Evolutionary conservation across 495 filamentous ascomycete genomes (phyloP), one percentile per base, ranked within the genome.

Genomic region (Hypoxylon lenormandii): DNA sequence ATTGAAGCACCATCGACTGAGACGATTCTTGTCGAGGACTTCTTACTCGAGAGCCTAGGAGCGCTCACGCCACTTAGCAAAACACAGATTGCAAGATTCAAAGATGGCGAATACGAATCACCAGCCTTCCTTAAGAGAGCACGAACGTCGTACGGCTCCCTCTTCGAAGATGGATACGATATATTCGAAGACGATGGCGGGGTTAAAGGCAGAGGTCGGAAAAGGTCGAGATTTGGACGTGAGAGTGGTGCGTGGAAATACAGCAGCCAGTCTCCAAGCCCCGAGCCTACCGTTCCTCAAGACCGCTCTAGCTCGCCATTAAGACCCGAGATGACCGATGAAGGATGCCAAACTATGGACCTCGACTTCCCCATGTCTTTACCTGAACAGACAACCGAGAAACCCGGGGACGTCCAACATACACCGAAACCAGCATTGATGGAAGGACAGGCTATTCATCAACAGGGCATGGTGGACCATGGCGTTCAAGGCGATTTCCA

Each of bases 151-250:
- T 87, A 86, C 59, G 86, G 86, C 0, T 82, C 84, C 1, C 75
- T 89, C 0, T 82, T 87, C 18, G 84, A 88, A 62, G 82, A 84
- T 8, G 79, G 78, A 11, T 85, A 86, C 60, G 87, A 91, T 67
- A 88, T 90, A 13, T 93, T 96, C 55, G 82, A 80, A 5, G 88
- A 93, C 30, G 89, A 90, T 61, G 91, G 89, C 73, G 88, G 87
- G 0, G 79, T 87, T 19, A 85, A 82, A 15, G 87, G 85, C 8
- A 89, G 84, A 57, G 87, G 89, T 26, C 87, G 84, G 30, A 97
- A 96, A 79, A 85, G 87, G 46, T 84, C 87, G 5, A 87, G 87
- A 52, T 95, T 96, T 72, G 90, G 88, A 42, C 84, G 87, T 28
- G 81, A 83, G 18, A 87, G 87, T 66, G 83, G 78, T 8, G 81